Evolutionary conservation across 2,329 filamentous ascomycete species (phyloP).

Genomic region (Alternaria metachromatica): DNA sequence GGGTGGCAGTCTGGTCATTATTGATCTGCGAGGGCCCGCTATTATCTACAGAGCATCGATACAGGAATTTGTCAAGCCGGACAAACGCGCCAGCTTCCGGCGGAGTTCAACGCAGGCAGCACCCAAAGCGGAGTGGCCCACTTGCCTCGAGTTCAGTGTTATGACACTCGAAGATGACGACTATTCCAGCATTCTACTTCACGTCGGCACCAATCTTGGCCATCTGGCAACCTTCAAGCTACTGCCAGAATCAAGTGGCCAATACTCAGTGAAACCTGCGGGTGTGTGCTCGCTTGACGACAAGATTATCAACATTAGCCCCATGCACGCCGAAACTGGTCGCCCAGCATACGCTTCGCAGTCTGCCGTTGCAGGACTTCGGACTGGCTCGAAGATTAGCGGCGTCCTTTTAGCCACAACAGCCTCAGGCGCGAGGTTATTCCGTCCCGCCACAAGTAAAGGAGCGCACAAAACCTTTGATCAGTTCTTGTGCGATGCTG

Average conservation of each 20-base stretch:
- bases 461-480: constrained; percentile 94
- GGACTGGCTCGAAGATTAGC: constrained; percentile 75
- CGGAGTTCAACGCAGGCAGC: constrained; percentile 59
- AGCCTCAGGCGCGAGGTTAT: constrained; percentile 77
- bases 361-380: constrained; percentile 74
- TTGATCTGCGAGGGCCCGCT: constrained; percentile 86
- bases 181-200: constrained; percentile 92
- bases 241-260: constrained; percentile 71
- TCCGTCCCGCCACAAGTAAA: constrained; percentile 82
- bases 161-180: constrained; percentile 92
- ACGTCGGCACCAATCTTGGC: constrained; percentile 86
- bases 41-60: constrained; percentile 80
- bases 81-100: constrained; percentile 76
- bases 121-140: constrained; percentile 72
- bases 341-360: constrained; percentile 78
- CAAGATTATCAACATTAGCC: constrained; percentile 75
- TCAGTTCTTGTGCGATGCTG: constrained; percentile 80
- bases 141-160: constrained; percentile 82
- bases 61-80: constrained; percentile 75
- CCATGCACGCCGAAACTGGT: constrained; percentile 81
- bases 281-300: constrained; percentile 72
- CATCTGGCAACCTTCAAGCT: constrained; percentile 90
- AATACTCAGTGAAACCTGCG: constrained; percentile 75
- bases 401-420: constrained; percentile 83
- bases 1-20: constrained; percentile 77